These are phyloP conservation scores for Aspergillus campestris DNA, from an alignment of 495 filamentous ascomycete species.

Conservation along the genomic window DNA sequence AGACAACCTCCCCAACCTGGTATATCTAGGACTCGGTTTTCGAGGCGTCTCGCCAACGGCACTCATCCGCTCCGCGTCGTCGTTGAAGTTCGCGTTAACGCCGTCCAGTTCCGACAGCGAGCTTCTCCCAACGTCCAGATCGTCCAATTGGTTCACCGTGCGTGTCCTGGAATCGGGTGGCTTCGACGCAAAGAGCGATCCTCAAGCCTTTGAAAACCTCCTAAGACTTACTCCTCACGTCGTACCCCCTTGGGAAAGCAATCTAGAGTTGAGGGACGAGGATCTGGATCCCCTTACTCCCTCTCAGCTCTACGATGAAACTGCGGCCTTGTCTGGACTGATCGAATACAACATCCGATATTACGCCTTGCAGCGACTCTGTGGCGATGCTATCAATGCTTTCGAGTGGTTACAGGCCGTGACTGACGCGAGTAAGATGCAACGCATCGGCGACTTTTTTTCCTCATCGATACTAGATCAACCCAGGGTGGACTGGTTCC, in stretches of 20 bases:
- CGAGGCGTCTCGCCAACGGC: conserved; percentile 14
- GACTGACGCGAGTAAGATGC: conserved; percentile 32
- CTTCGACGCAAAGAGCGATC: conserved; percentile 29
- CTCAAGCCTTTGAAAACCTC: conserved; percentile 30
- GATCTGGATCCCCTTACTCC: conserved; percentile 16
- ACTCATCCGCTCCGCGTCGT: conserved; percentile 14
- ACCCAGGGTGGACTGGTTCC: conserved; percentile 7
- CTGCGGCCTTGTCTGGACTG: conserved; percentile 26
- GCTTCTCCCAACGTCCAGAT: conserved; percentile 21
- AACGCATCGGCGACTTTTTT: conserved; percentile 31
- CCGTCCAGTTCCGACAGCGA: conserved; percentile 5
- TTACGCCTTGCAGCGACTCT: conserved; percentile 17
- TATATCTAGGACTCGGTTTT: conserved; percentile 24
- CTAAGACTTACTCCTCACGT: conserved; percentile 24
- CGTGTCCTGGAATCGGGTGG: conserved; percentile 44
- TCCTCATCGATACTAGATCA: conserved; percentile 10
- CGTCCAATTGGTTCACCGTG: conserved; percentile 41
- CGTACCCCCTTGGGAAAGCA: conserved; percentile 29
- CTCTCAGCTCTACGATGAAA: conserved; percentile 30
- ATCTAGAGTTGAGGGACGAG: conserved; percentile 11
- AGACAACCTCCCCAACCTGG: conserved; percentile 39
- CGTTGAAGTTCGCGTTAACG: conserved; percentile 21
- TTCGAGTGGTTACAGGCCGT: conserved; percentile 30
- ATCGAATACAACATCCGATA: conserved; percentile 29
- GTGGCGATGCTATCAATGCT: conserved; percentile 19